phyloP scores from a whole-genome alignment of 495 filamentous ascomycete species.

The Cladorrhinum samala region DNA sequence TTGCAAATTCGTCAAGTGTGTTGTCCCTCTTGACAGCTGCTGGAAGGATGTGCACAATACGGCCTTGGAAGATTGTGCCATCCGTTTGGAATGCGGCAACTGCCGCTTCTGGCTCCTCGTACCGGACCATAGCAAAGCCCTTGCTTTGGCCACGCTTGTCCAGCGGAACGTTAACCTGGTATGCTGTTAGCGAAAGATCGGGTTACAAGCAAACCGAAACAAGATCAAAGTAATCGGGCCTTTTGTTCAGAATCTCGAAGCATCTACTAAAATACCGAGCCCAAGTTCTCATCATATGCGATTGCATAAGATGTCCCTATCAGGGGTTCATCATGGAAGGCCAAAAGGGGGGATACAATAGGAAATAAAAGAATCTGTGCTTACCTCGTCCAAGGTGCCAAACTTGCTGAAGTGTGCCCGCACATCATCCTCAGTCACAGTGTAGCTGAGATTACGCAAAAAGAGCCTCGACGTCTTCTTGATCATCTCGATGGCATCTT shows the following conservation, averaged over 20 bases:
- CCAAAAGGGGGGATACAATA: constrained; percentile 15
- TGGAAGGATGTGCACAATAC: constrained; percentile 82
- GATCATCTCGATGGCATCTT: constrained; percentile 42
- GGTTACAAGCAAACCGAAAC: constrained; percentile 12
- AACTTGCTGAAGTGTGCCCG: constrained; percentile 60
- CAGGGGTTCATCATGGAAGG: constrained; percentile 83
- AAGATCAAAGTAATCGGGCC: constrained; percentile 24
- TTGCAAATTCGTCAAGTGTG: constrained; percentile 75
- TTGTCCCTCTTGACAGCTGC: constrained; percentile 72
- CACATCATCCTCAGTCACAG: constrained; percentile 70
- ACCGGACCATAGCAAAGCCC: constrained; percentile 86
- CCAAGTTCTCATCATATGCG: constrained; percentile 53
- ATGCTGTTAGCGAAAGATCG: constrained; percentile 26
- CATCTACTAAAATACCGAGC: constrained; percentile 62
- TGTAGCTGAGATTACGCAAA: constrained; percentile 81
- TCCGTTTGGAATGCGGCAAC: constrained; percentile 72
- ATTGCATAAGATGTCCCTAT: constrained; percentile 99
- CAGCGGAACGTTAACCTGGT: constrained; percentile 73
- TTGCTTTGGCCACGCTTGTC: constrained; percentile 64
- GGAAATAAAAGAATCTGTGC: constrained; percentile 23
- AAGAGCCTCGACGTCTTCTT: constrained; percentile 66
- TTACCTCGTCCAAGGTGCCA: constrained; percentile 82
- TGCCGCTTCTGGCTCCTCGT: constrained; percentile 61
- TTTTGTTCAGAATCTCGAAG: constrained; percentile 45
- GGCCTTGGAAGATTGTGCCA: constrained; percentile 80